These are phyloP conservation scores for Hebeloma cylindrosporum DNA, from an alignment of 768 basidiomycete genomes.

Conservation along the genomic window DNA sequence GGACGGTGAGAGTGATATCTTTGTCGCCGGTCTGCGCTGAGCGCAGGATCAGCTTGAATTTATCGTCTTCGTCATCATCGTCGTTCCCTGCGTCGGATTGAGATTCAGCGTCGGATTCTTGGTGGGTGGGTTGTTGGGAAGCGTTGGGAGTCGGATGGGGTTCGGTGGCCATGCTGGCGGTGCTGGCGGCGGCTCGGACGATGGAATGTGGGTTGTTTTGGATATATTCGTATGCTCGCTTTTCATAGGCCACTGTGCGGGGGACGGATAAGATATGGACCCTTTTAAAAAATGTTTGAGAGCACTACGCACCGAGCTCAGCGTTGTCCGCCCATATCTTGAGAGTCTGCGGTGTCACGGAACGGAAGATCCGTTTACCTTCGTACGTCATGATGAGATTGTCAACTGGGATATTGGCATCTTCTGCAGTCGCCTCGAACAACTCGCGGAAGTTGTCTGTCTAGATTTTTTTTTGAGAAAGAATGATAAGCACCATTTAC, in stretches of 20 bases:
- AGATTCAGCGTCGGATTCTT: conserved; percentile 40
- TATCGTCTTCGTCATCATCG: conserved; percentile 54
- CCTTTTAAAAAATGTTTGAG: not conserved
- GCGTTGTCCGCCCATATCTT: conserved; percentile 63
- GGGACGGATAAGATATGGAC: not conserved
- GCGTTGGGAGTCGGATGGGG: not conserved
- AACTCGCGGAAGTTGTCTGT: conserved; percentile 62
- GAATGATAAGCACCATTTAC: not conserved
- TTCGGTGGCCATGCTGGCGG: not conserved
- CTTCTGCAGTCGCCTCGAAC: conserved; percentile 67
- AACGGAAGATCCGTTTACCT: conserved; percentile 64
- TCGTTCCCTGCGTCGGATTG: too few relatives aligned
- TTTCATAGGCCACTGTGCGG: conserved; percentile 66
- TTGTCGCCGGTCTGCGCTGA: conserved; percentile 49
- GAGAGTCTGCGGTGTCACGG: conserved; percentile 64
- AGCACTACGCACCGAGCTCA: conserved; percentile 52
- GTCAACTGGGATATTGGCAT: conserved; percentile 47
- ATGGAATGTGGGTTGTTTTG: conserved; percentile 33
- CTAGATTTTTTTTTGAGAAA: conserved; percentile 33
- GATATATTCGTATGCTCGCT: conserved; percentile 61
- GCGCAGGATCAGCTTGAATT: conserved; percentile 66
- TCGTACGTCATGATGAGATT: conserved; percentile 62
- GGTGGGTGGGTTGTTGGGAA: conserved; percentile 6
- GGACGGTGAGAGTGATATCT: conserved; percentile 65
- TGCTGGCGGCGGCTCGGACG: not conserved